phyloP scores from a whole-genome alignment of 2,329 filamentous ascomycete species.

The Colletotrichum agaves region DNA sequence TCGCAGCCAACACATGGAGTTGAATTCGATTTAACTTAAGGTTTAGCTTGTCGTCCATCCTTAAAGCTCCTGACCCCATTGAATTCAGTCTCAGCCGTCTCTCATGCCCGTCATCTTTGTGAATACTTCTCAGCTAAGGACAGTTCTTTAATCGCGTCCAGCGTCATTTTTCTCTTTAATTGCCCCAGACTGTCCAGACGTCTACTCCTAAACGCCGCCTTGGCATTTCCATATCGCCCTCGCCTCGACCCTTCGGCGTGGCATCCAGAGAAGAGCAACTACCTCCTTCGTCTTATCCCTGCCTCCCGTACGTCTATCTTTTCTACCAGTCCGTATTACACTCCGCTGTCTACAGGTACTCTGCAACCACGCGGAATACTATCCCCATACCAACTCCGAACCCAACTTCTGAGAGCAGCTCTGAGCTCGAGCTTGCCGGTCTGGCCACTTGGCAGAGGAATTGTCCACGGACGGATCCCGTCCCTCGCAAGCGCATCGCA shows the following conservation, averaged over 20 bases:
- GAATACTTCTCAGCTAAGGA: neutral
- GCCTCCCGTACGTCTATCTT: neutral
- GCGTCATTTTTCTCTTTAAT: neutral
- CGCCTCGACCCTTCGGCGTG: neutral
- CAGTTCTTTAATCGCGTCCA: slow-evolving; percentile 1
- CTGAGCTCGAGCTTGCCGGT: neutral
- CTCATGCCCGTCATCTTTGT: slow-evolving; percentile 1
- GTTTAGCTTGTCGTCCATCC: neutral
- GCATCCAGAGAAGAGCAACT: neutral
- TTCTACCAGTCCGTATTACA: neutral
- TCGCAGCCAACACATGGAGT: too few relatives aligned
- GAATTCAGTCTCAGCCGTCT: neutral
- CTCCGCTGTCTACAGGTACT: neutral
- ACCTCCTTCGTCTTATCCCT: neutral
- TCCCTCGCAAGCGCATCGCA: neutral
- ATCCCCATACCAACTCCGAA: neutral
- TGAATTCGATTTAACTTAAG: neutral
- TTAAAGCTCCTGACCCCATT: neutral
- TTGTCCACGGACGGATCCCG: slow-evolving; percentile 17
- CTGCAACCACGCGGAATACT: slow-evolving; percentile 2
- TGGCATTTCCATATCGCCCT: neutral
- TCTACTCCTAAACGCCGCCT: neutral
- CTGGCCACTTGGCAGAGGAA: neutral
- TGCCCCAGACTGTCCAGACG: neutral
- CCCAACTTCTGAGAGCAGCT: neutral